Evolutionary conservation across 345 rosid species (phyloP).

Genomic region (Ceriops tagal): DNA sequence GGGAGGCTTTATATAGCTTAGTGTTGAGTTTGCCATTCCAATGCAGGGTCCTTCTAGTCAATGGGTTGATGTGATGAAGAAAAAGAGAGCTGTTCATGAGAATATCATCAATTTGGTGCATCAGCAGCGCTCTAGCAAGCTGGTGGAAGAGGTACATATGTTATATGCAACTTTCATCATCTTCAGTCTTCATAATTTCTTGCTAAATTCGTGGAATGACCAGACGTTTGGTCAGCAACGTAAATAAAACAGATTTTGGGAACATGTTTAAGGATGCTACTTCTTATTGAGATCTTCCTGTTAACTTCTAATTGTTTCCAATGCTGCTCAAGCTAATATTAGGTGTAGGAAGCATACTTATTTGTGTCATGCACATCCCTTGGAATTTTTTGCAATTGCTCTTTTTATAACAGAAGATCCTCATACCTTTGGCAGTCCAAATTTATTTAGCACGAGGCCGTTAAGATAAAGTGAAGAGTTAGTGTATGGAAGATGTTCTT

Average conservation of each 20-base stretch:
- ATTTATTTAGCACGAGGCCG: no score
- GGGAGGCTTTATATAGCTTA: background rate
- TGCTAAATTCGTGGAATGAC: background rate
- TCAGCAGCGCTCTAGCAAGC: constrained; percentile 49
- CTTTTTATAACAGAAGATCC: no score
- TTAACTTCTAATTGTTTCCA: background rate
- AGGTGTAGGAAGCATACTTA: no score
- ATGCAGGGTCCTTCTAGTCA: constrained; percentile 61
- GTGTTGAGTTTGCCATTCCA: constrained; percentile 17
- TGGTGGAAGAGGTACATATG: constrained; percentile 46
- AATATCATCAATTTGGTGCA: constrained; percentile 61
- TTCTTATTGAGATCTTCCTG: background rate
- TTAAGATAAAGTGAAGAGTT: no score
- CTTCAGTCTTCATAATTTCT: background rate
- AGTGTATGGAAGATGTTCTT: background rate
- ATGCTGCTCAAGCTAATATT: no score
- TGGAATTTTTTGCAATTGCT: no score
- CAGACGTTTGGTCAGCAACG: background rate
- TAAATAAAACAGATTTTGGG: background rate
- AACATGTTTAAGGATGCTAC: background rate
- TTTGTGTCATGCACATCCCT: no score
- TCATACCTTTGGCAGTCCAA: no score
- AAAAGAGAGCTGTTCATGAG: constrained; percentile 81
- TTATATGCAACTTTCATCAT: constrained; percentile 1
- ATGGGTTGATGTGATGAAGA: constrained; percentile 96